Conservation (phyloP, 257 asterid species). For the Leonotis leonurus region DNA sequence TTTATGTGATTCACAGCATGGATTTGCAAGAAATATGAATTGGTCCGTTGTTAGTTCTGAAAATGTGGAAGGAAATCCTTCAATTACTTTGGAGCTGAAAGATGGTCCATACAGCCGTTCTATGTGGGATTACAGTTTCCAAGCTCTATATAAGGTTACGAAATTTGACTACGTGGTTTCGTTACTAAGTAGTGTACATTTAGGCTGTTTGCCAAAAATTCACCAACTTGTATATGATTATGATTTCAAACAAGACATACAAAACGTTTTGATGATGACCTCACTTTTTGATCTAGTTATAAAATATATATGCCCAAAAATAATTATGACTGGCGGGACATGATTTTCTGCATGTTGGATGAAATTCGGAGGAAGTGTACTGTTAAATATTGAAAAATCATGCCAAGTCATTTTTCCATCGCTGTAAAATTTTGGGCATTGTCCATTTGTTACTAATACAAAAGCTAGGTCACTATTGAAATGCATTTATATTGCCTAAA, state of each 20-base stretch:
- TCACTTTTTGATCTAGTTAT: not conserved
- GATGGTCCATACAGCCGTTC: conserved; percentile 89
- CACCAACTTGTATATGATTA: not conserved
- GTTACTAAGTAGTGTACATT: not conserved
- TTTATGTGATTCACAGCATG: conserved; percentile 60
- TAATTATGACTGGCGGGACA: too few relatives aligned
- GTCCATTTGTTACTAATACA: not conserved
- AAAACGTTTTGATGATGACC: not conserved
- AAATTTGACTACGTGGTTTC: not conserved
- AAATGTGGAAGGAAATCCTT: conserved; percentile 63
- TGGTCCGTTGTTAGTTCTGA: conserved; percentile 71
- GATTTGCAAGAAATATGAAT: conserved; percentile 88
- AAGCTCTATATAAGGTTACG: conserved; percentile 72
- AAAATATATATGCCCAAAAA: not conserved
- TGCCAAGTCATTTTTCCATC: not conserved
- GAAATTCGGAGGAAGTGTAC: too few relatives aligned
- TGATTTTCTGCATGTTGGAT: not conserved
- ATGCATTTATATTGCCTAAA: not conserved
- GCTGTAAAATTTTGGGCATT: not conserved
- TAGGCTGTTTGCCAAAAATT: not conserved
- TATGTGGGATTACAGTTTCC: conserved; percentile 95
- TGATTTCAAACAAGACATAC: not conserved
- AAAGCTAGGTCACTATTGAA: not conserved
- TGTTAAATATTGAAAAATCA: not conserved
- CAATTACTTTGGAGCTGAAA: conserved; percentile 73